Evolutionary conservation across 495 filamentous ascomycete genomes (phyloP), one percentile per base, ranked within the genome.

Genomic region (Penicillium manginii): DNA sequence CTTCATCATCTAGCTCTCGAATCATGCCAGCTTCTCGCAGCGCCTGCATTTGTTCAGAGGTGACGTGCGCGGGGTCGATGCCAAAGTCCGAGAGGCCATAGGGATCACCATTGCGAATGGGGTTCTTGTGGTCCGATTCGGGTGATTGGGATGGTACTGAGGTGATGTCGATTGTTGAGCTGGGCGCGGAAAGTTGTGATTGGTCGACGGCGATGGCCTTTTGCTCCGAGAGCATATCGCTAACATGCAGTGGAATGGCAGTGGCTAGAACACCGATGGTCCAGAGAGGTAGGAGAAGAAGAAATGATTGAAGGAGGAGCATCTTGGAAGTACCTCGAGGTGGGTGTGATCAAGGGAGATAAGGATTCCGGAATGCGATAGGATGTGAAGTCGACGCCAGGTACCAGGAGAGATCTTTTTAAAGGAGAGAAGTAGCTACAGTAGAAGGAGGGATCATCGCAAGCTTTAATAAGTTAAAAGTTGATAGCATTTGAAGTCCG

Each of bases 41-140:
- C 0, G 45, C 9, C 14, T 47, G 19, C n/a, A 47, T 19, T 26
- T 47, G 19, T 47, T 47, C 22, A 21, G 9, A 14, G 7, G 45
- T 47, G 21, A 47, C 21, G 15, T 47, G 45, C 22, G 45, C 45
- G 3, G 45, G 45, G 21, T 47, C 45, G 45, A 47, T 47, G 3
- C 45, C 45, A n/a, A 47, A 47, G 22, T 47, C 45, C 4, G 45
- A 29, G 10, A 47, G 4, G 4, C 45, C 45, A 11, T 47, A 47
- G 21, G 45, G 45, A 47, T 47, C 45, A 8, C 45, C 45, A 47
- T 22, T 47, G 22, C 45, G 45, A n/a, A 7, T 47, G 2, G 45
- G 45, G 6, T 23, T 12, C 11, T n/a, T 22, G 45, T 26, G 45
- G 2, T 47, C 45, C 9, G 21, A 22, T 15, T 47, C 21, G 8